Evolutionary conservation across 305 asterid genomes (phyloP).

Genomic region (Ajuga reptans): DNA sequence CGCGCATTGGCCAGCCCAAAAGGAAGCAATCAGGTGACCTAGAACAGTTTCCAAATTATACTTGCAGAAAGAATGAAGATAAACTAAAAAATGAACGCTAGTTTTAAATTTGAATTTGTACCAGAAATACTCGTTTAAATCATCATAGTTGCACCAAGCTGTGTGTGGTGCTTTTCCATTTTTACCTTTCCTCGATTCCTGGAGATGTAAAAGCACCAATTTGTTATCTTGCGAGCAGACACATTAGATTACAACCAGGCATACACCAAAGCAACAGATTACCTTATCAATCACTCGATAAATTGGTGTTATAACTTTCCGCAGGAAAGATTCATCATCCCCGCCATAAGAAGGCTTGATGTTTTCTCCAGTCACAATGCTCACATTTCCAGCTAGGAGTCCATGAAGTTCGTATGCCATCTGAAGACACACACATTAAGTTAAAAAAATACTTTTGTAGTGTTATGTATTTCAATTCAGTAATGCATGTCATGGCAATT

Average conservation of each 20-base stretch:
- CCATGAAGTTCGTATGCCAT: constrained; percentile 99
- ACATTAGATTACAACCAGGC: constrained; percentile 11
- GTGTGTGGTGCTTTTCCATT: constrained; percentile 90
- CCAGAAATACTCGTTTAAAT: constrained; percentile 95
- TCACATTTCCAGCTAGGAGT: constrained; percentile 95
- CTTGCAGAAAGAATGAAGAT: constrained; percentile 20
- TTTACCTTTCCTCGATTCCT: constrained; percentile 80
- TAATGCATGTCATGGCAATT: constrained; percentile 11
- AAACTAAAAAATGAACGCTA: constrained; percentile 6
- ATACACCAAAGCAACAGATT: constrained; percentile 23
- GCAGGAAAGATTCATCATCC: constrained; percentile 81
- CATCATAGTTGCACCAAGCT: constrained; percentile 97
- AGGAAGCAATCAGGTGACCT: constrained; percentile 93
- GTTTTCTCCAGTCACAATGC: constrained; percentile 97
- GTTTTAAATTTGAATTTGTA: constrained; percentile 29
- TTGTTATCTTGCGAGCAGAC: constrained; percentile 20
- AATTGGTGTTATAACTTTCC: constrained; percentile 84
- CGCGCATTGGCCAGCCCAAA: constrained; percentile 99
- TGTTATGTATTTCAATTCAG: constrained; percentile 7
- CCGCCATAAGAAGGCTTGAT: constrained; percentile 99
- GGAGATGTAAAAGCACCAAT: constrained; percentile 28
- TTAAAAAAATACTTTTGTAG: neutral
- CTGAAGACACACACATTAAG: constrained; percentile 34
- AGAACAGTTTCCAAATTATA: constrained; percentile 27
- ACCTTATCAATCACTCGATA: constrained; percentile 90